Evolutionary conservation across 176 grass and related monocot genomes (phyloP).

Genomic region (Puccinellia tenuiflora): DNA sequence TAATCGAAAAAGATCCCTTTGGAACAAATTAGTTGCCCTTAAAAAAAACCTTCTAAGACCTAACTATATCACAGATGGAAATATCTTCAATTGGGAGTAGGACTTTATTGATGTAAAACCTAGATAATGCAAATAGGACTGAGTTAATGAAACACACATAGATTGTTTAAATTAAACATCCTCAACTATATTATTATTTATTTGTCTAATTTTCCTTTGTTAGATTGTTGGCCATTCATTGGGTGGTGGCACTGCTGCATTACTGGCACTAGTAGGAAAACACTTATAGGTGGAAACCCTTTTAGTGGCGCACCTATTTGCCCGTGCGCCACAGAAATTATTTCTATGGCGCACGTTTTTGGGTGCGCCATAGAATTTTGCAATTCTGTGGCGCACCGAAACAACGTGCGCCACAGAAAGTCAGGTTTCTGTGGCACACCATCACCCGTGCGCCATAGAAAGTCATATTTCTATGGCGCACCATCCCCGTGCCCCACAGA

Average conservation of each 20-base stretch:
- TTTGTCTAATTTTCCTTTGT: slow-evolving; percentile 14
- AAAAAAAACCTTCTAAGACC: background rate
- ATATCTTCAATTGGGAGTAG: background rate
- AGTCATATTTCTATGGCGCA: too few relatives aligned
- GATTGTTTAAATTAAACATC: background rate
- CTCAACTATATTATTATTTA: background rate
- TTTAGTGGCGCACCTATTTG: too few relatives aligned
- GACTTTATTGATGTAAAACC: background rate
- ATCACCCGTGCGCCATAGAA: too few relatives aligned
- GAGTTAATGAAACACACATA: background rate
- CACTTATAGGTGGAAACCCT: too few relatives aligned
- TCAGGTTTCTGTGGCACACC: too few relatives aligned
- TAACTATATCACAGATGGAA: background rate
- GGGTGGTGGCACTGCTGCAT: slow-evolving; percentile 94
- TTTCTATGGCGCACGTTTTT: too few relatives aligned
- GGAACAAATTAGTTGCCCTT: background rate
- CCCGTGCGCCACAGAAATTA: too few relatives aligned
- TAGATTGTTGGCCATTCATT: slow-evolving; percentile 98
- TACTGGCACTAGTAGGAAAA: too few relatives aligned
- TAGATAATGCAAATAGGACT: background rate
- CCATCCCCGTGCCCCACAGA: too few relatives aligned
- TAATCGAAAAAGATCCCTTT: background rate
- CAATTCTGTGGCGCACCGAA: too few relatives aligned
- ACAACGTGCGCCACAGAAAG: too few relatives aligned
- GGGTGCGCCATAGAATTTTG: too few relatives aligned